phyloP scores from a whole-genome alignment of 495 filamentous ascomycete species.

The Achaetomiella virescens region DNA sequence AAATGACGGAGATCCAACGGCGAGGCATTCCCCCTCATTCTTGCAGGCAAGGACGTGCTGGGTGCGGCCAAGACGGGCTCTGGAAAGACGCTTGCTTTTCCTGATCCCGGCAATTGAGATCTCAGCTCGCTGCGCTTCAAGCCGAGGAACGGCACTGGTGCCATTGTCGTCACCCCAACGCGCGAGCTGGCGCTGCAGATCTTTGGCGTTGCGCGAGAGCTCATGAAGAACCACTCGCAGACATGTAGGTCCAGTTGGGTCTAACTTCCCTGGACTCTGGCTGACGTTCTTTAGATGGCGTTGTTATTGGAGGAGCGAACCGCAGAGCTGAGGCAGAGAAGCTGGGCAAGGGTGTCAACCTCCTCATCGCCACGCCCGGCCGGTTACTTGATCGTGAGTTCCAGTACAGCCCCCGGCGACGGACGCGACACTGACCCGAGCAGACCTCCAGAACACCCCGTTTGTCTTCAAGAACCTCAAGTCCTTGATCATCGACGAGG shows the following conservation, averaged over 20 bases:
- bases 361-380: conserved; percentile 89
- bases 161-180: conserved; percentile 79
- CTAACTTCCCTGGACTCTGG: not conserved
- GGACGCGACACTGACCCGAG: not conserved
- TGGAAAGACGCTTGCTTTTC: conserved; percentile 92
- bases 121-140: conserved; percentile 85
- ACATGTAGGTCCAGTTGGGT: conserved; percentile 41
- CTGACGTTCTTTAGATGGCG: conserved; percentile 53
- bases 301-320: conserved; percentile 94
- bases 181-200: conserved; percentile 93
- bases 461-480: conserved; percentile 89
- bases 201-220: conserved; percentile 87
- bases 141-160: conserved; percentile 67
- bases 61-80: conserved; percentile 96
- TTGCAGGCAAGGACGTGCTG: conserved; percentile 88
- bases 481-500: conserved; percentile 82
- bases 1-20: conserved; percentile 93
- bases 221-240: conserved; percentile 73
- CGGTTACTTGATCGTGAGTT: conserved; percentile 69
- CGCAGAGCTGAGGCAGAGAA: conserved; percentile 89
- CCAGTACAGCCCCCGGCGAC: not conserved
- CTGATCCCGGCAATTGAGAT: conserved; percentile 94
- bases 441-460: conserved; percentile 79
- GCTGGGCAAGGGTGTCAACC: conserved; percentile 86
- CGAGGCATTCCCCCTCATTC: conserved; percentile 78